These are phyloP conservation scores for Sphaerostilbella broomeana DNA, from an alignment of 2,329 filamentous ascomycete species.

Conservation along the genomic window DNA sequence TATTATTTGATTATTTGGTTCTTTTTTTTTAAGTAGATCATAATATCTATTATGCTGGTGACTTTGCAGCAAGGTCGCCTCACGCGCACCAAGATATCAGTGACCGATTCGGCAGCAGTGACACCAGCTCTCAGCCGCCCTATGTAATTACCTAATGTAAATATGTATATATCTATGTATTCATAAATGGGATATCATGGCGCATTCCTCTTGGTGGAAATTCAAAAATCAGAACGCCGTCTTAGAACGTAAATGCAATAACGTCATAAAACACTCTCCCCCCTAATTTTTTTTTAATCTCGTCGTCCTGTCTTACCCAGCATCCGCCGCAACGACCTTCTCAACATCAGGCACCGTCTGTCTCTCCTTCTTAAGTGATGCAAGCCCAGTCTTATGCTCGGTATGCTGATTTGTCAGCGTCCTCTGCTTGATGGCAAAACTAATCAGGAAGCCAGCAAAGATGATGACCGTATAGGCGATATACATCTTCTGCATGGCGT, in stretches of 20 bases:
- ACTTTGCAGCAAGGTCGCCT: too few relatives aligned
- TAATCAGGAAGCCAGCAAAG: slow-evolving; percentile 40
- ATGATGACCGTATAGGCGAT: slow-evolving; percentile 49
- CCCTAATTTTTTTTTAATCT: not conserved
- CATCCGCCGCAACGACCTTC: slow-evolving; percentile 4
- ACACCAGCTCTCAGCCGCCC: too few relatives aligned
- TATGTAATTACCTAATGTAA: too few relatives aligned
- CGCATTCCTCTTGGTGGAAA: not conserved
- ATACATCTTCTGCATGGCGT: slow-evolving; percentile 48
- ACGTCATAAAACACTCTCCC: not conserved
- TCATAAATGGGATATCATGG: slow-evolving; percentile 2
- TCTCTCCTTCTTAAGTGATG: slow-evolving; percentile 31
- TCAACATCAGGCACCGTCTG: slow-evolving; percentile 18
- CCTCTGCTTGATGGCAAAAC: slow-evolving; percentile 42
- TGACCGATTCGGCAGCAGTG: too few relatives aligned
- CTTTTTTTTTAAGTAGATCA: too few relatives aligned
- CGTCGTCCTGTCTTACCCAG: not conserved
- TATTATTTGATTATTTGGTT: too few relatives aligned
- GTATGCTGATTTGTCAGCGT: slow-evolving; percentile 49
- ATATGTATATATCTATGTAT: too few relatives aligned
- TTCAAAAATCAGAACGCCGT: not conserved
- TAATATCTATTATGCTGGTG: too few relatives aligned
- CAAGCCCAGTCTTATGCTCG: slow-evolving; percentile 53
- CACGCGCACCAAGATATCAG: too few relatives aligned
- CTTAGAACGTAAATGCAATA: not conserved